Evolutionary conservation across 208 protist species (phyloP).

Genomic region (Leishmania arabica): DNA sequence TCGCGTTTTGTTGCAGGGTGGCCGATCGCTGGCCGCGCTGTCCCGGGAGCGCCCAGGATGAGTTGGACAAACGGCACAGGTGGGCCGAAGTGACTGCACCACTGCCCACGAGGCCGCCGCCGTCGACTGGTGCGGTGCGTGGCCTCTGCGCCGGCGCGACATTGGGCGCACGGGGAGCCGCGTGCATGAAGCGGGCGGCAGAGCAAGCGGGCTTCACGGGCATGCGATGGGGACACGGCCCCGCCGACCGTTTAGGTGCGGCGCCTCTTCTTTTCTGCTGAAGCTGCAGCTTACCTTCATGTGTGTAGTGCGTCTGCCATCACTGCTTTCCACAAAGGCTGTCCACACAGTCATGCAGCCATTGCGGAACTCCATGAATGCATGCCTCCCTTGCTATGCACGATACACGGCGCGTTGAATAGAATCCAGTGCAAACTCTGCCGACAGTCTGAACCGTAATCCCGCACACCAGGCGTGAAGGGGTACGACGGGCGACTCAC

Average conservation of each 20-base stretch:
- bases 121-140: too few species aligned
- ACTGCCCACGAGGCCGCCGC: not conserved
- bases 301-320: not conserved
- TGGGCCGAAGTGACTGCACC: too few species aligned
- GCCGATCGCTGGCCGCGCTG: not conserved
- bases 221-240: not conserved
- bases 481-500: not conserved
- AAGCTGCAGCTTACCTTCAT: not conserved
- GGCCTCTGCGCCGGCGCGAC: too few species aligned
- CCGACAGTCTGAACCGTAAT: not conserved
- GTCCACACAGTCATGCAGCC: not conserved
- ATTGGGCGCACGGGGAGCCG: too few species aligned
- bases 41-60: not conserved
- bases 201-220: too few species aligned
- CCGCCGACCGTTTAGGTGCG: not conserved
- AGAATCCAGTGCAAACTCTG: not conserved
- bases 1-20: not conserved
- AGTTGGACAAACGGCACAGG: not conserved
- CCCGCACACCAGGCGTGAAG: not conserved
- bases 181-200: too few species aligned
- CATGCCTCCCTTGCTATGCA: not conserved
- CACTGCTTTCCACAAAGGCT: not conserved
- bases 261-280: not conserved
- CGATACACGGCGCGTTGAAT: not conserved
- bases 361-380: not conserved